These are phyloP conservation scores for Dictyostelium gargantuum DNA, from an alignment of 208 protist species.

Conservation along the genomic window DNA sequence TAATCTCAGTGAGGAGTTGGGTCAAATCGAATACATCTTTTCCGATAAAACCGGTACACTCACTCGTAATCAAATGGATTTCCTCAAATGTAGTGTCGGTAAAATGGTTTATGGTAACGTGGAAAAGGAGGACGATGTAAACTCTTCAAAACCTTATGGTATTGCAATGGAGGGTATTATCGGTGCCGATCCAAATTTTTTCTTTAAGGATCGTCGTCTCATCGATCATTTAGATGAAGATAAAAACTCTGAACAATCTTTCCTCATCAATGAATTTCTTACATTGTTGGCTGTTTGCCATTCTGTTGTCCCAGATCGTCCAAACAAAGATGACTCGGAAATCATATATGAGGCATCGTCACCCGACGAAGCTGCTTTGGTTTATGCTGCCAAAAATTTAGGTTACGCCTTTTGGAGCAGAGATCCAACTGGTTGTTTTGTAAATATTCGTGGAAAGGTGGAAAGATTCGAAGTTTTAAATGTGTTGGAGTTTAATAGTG, in stretches of 20 bases:
- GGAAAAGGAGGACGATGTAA: background rate
- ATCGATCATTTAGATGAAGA: constrained; percentile 44
- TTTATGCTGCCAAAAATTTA: constrained; percentile 86
- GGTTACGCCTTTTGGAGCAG: constrained; percentile 71
- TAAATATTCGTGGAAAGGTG: background rate
- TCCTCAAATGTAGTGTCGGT: constrained; percentile 78
- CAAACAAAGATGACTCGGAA: constrained; percentile 10
- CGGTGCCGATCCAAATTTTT: constrained; percentile 30
- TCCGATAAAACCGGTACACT: constrained; percentile 91
- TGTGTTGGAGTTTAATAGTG: constrained; percentile 79
- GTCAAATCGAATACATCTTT: constrained; percentile 85
- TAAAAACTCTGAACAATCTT: background rate
- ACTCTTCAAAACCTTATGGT: background rate
- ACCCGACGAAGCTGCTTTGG: constrained; percentile 93
- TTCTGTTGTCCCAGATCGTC: constrained; percentile 51
- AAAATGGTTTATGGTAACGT: constrained; percentile 73
- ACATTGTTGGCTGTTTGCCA: constrained; percentile 67
- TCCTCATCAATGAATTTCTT: constrained; percentile 30
- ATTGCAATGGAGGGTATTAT: background rate
- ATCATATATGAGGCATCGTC: constrained; percentile 86
- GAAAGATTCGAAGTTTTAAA: constrained; percentile 45
- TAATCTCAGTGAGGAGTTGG: constrained; percentile 76
- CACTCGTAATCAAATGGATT: constrained; percentile 87
- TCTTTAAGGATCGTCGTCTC: constrained; percentile 27
- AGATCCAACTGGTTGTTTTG: constrained; percentile 14